Evolutionary conservation across 139 green algal genomes (phyloP).

Genomic region (Eudorina sp.): DNA sequence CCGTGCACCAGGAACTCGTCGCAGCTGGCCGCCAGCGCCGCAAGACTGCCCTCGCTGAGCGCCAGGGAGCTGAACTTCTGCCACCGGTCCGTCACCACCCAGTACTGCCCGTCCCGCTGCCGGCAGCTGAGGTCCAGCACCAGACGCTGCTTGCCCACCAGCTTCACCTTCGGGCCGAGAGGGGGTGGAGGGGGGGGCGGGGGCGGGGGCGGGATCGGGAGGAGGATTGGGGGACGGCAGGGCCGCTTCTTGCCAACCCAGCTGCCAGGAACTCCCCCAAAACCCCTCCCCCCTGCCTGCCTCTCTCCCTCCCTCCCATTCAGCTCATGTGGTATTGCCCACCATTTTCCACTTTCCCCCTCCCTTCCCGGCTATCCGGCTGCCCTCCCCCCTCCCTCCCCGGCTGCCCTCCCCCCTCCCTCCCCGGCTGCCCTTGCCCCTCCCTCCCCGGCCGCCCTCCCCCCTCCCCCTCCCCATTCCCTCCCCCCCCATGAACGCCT

Average conservation of each 20-base stretch:
- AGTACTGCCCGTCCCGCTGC: slow-evolving; percentile 80
- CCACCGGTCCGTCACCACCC: slow-evolving; percentile 84
- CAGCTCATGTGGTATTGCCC: no score
- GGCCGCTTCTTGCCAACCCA: no score
- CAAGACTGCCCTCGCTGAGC: slow-evolving; percentile 75
- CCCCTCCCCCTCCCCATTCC: no score
- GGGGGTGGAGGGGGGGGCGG: neutral
- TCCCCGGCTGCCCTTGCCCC: no score
- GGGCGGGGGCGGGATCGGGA: neutral
- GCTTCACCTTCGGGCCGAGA: slow-evolving; percentile 68
- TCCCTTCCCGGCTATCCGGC: no score
- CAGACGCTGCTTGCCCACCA: slow-evolving; percentile 90
- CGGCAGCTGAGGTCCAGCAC: slow-evolving; percentile 97
- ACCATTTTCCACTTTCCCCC: no score
- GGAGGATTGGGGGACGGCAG: neutral
- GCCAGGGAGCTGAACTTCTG: slow-evolving; percentile 78
- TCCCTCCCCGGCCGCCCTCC: no score
- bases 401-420: no score
- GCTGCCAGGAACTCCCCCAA: no score
- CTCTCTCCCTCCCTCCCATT: no score
- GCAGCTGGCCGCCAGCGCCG: slow-evolving; percentile 78
- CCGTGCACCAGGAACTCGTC: slow-evolving; percentile 98
- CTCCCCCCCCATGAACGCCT: neutral
- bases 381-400: no score
- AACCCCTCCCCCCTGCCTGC: no score